A percentile compares a stretch with the other conserved stretches of the same genome.
Evolutionary conservation across 768 basidiomycete species (phyloP).

Genomic region (Phlebiopsis gigantea): DNA sequence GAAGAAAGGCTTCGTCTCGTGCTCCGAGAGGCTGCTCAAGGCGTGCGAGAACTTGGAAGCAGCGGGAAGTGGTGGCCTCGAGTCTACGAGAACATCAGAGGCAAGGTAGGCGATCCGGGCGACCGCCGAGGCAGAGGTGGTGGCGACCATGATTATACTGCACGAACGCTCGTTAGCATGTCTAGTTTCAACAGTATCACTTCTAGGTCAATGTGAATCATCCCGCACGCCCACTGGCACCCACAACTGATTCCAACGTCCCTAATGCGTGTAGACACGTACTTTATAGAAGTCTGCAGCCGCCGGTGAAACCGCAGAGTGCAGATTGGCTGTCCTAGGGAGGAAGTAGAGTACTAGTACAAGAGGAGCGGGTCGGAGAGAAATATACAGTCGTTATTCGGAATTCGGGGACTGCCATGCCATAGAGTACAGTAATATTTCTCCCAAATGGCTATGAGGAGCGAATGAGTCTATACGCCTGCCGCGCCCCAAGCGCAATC

Average conservation of each 20-base stretch:
- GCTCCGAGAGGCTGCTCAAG: constrained; percentile 24
- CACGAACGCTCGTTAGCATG: background rate
- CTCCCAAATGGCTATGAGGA: constrained; percentile 1
- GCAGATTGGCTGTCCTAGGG: constrained; percentile 1
- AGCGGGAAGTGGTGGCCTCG: constrained; percentile 38
- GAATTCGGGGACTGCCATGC: constrained; percentile 14
- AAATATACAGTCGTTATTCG: constrained; percentile 13
- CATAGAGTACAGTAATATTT: background rate
- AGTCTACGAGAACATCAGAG: constrained; percentile 62
- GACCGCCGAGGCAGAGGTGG: constrained; percentile 34
- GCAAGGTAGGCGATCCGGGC: constrained; percentile 68
- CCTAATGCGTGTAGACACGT: background rate
- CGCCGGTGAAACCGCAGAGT: background rate
- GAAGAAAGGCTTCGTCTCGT: constrained; percentile 33
- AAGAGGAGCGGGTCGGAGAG: background rate
- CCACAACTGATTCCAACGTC: background rate
- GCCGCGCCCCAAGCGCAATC: background rate
- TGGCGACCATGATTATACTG: constrained; percentile 9
- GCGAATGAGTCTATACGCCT: constrained; percentile 3
- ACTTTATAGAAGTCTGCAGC: background rate
- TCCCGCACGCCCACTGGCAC: background rate
- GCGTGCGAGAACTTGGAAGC: constrained; percentile 38
- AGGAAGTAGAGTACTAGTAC: background rate
- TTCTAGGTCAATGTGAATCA: background rate
- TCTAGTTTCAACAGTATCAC: background rate